Conservation (phyloP, 2,329 filamentous ascomycete species). For the Exophiala spinifera region DNA sequence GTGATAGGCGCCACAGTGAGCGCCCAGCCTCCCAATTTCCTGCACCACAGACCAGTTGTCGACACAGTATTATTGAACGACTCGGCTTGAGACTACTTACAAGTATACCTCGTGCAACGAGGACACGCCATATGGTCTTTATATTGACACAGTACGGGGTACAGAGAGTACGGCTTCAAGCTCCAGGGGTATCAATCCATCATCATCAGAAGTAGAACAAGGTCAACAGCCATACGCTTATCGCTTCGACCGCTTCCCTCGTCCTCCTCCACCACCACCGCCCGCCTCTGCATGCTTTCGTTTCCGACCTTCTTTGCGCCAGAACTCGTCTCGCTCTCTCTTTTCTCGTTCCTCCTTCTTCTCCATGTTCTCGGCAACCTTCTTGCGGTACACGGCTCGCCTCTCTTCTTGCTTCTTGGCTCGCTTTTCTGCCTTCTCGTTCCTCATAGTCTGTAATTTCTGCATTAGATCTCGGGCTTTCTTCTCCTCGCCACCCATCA, state of each 20-base stretch:
- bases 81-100: no score
- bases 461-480: conserved; percentile 84
- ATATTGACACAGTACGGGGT: neutral
- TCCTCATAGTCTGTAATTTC: conserved; percentile 84
- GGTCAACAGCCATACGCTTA: neutral
- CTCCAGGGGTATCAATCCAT: neutral
- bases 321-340: conserved; percentile 87
- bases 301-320: conserved; percentile 85
- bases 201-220: neutral
- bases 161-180: neutral
- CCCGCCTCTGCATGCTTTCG: conserved; percentile 57
- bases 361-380: conserved; percentile 76
- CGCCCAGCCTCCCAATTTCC: conserved; percentile 3
- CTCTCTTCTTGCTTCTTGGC: conserved; percentile 84
- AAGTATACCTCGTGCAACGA: no score
- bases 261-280: conserved; percentile 48
- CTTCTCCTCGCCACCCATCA: conserved; percentile 81
- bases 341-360: conserved; percentile 85
- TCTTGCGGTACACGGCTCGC: conserved; percentile 73
- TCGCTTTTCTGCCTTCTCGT: conserved; percentile 84
- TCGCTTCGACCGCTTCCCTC: conserved; percentile 31
- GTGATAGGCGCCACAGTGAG: no score
- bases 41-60: neutral
- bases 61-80: no score
- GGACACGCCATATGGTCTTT: neutral